These are phyloP conservation scores for Colletotrichum liriopes DNA, from an alignment of 2,329 filamentous ascomycete genomes.

Conservation along the genomic window DNA sequence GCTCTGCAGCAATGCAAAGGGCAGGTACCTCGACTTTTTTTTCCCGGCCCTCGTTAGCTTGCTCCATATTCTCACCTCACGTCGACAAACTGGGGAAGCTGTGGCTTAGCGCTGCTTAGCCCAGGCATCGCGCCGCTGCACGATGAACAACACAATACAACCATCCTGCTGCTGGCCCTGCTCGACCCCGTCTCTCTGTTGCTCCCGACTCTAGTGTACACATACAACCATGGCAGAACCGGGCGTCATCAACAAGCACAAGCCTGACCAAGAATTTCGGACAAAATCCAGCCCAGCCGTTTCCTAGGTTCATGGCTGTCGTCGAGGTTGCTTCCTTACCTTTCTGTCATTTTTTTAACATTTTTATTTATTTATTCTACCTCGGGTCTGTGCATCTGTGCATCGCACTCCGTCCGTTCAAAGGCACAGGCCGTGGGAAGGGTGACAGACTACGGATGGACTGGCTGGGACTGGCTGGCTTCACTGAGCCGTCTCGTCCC, in stretches of 20 bases:
- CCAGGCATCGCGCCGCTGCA: slow-evolving; percentile 37
- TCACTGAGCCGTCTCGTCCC: slow-evolving; percentile 27
- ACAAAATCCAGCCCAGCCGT: not conserved
- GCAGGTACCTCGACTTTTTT: slow-evolving; percentile 21
- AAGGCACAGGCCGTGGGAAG: not conserved
- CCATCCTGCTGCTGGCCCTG: not conserved
- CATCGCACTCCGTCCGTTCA: not conserved
- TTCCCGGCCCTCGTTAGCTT: slow-evolving; percentile 8
- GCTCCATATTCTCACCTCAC: slow-evolving; percentile 30
- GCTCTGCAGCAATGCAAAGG: not conserved
- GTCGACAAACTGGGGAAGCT: slow-evolving; percentile 40
- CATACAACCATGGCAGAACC: not conserved
- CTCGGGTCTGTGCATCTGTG: not conserved
- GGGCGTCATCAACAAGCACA: slow-evolving; percentile 13
- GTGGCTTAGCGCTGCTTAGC: slow-evolving; percentile 42
- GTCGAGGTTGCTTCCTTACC: not conserved
- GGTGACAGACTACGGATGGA: slow-evolving; percentile 30
- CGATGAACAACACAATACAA: slow-evolving; percentile 37
- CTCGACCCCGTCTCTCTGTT: not conserved
- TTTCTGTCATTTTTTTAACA: too few relatives aligned
- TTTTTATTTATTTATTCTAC: too few relatives aligned
- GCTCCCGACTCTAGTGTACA: too few relatives aligned
- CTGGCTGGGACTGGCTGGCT: slow-evolving; percentile 34
- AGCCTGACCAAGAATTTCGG: slow-evolving; percentile 15
- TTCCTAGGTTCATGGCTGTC: not conserved